Percentiles rank a stretch among this genome's conserved stretches.
These are phyloP conservation scores for Aureobasidium sp. DNA, from an alignment of 2,329 filamentous ascomycete species.

Conservation along the genomic window DNA sequence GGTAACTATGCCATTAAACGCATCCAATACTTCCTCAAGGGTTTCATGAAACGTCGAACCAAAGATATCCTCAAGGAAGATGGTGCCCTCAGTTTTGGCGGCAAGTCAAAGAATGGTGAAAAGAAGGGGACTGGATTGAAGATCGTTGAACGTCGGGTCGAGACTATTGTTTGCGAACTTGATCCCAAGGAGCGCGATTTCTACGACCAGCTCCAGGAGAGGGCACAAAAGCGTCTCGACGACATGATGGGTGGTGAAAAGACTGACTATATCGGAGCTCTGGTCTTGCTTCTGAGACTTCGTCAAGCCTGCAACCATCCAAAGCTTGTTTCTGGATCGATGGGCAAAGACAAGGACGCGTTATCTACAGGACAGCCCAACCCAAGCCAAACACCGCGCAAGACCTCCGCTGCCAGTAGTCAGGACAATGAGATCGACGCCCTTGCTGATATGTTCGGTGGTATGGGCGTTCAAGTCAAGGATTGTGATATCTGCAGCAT, in stretches of 20 bases:
- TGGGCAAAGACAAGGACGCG: constrained; percentile 82
- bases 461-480: constrained; percentile 68
- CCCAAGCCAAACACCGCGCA: constrained; percentile 39
- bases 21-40: constrained; percentile 75
- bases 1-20: constrained; percentile 84
- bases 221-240: constrained; percentile 79
- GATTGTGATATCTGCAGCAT: constrained; percentile 78
- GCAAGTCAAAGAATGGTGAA: constrained; percentile 53
- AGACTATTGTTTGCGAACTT: constrained; percentile 71
- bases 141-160: constrained; percentile 83
- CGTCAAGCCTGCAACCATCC: constrained; percentile 95
- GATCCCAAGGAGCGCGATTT: constrained; percentile 74
- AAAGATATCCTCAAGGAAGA: constrained; percentile 93
- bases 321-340: constrained; percentile 73
- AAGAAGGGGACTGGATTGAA: constrained; percentile 64
- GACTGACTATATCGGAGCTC: constrained; percentile 85
- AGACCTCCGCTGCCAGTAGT: constrained; percentile 35
- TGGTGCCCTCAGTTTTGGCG: constrained; percentile 70
- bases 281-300: constrained; percentile 83
- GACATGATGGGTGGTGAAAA: constrained; percentile 73
- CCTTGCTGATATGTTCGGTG: constrained; percentile 79
- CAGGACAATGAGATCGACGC: constrained; percentile 66
- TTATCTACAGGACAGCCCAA: constrained; percentile 49
- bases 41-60: constrained; percentile 97
- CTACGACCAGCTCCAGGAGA: constrained; percentile 73